Conservation (phyloP, 306 rosid genomes). For the Sechiopsis laciniata region DNA sequence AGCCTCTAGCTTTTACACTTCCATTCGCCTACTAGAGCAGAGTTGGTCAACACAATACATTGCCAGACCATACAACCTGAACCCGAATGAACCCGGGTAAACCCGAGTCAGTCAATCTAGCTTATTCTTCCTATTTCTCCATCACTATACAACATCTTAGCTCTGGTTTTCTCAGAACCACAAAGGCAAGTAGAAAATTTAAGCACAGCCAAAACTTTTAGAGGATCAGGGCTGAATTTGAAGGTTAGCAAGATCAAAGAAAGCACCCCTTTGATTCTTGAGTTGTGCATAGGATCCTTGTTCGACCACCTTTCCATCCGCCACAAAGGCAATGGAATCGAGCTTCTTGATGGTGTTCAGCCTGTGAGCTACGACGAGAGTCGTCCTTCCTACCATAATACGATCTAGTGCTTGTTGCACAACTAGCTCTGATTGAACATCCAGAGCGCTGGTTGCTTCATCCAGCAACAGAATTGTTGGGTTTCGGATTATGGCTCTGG, state of each 20-base stretch:
- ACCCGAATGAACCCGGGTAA: background rate
- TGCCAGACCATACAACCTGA: background rate
- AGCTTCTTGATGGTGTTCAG: slow-evolving; percentile 81
- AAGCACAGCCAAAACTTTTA: background rate
- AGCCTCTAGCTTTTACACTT: background rate
- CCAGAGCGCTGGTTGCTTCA: slow-evolving; percentile 93
- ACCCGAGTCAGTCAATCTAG: background rate
- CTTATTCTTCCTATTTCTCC: background rate
- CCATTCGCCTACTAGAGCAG: background rate
- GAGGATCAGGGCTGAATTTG: slow-evolving; percentile 30
- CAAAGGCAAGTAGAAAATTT: background rate
- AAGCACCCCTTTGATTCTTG: slow-evolving; percentile 67
- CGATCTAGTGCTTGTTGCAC: slow-evolving; percentile 90
- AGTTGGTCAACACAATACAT: slow-evolving; percentile 6
- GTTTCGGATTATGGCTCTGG: slow-evolving; percentile 81
- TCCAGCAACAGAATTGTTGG: slow-evolving; percentile 68
- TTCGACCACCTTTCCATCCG: slow-evolving; percentile 74
- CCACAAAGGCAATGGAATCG: slow-evolving; percentile 66
- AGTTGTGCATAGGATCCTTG: slow-evolving; percentile 79
- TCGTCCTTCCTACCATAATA: slow-evolving; percentile 76
- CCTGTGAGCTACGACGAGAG: slow-evolving; percentile 86
- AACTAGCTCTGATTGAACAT: slow-evolving; percentile 77
- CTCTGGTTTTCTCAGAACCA: background rate
- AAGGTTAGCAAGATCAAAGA: slow-evolving; percentile 63
- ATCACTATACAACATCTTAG: background rate